A percentile compares a stretch with the other conserved stretches of the same genome.
phyloP scores from a whole-genome alignment of 2,329 filamentous ascomycete species.

The Ophiostoma perfectum region DNA sequence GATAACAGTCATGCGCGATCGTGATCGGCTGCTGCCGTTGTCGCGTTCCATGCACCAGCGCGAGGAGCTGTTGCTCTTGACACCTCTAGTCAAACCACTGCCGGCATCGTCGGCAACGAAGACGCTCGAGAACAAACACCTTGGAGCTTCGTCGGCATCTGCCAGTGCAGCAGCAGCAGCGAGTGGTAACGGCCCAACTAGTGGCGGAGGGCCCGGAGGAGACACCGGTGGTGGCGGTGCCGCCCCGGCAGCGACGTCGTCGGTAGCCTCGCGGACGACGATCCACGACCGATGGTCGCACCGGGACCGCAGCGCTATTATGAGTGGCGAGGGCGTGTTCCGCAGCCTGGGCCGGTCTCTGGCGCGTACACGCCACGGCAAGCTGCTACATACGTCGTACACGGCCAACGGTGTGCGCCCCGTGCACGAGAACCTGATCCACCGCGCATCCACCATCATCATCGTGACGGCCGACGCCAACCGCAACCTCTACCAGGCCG shows the following conservation, averaged over 20 bases:
- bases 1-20: slow-evolving; percentile 88
- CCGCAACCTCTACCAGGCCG: slow-evolving; percentile 85
- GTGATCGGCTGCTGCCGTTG: slow-evolving; percentile 75
- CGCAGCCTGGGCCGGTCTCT: slow-evolving; percentile 80
- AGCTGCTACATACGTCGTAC: slow-evolving; percentile 89
- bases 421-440: slow-evolving; percentile 89
- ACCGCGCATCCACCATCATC: slow-evolving; percentile 79
- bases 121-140: slow-evolving; percentile 46
- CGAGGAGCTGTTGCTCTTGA: slow-evolving; percentile 84
- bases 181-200: not conserved
- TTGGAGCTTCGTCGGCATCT: not conserved
- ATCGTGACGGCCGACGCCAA: slow-evolving; percentile 92
- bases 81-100: slow-evolving; percentile 85
- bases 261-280: slow-evolving; percentile 28
- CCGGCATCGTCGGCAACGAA: slow-evolving; percentile 81
- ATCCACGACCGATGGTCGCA: slow-evolving; percentile 53
- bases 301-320: slow-evolving; percentile 59
- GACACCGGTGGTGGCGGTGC: not conserved
- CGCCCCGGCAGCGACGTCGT: not conserved
- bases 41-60: slow-evolving; percentile 74
- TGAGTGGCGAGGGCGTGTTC: slow-evolving; percentile 92
- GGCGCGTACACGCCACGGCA: slow-evolving; percentile 78
- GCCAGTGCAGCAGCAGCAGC: not conserved
- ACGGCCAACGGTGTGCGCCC: slow-evolving; percentile 88
- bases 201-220: not conserved